A percentile compares a stretch with the other conserved stretches of the same genome.
Conservation (phyloP, 768 basidiomycete species). For the Coprinellus micaceus region DNA sequence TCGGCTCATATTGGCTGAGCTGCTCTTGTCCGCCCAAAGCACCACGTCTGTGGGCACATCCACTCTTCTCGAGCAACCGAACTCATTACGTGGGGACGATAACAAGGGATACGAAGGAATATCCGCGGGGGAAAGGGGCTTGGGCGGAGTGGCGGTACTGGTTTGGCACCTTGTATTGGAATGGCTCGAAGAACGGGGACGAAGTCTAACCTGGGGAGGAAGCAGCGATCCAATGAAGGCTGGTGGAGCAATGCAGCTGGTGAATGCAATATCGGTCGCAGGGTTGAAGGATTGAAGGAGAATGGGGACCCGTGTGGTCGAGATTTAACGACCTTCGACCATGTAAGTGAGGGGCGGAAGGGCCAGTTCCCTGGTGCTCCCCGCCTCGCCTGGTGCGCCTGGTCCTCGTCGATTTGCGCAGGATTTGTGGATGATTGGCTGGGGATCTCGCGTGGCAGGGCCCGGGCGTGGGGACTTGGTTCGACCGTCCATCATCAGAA, state of each 20-base stretch:
- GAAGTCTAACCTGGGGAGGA: constrained; percentile 1
- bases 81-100: constrained; percentile 27
- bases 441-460: too few species aligned
- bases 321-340: too few species aligned
- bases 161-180: constrained; percentile 13
- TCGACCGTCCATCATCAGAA: too few species aligned
- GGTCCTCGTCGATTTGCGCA: too few species aligned
- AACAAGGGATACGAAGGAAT: constrained; percentile 29
- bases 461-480: too few species aligned
- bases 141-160: constrained; percentile 14
- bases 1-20: constrained; percentile 23
- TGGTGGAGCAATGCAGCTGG: constrained; percentile 20
- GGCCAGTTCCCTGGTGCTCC: too few species aligned
- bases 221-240: too few species aligned
- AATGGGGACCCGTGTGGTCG: constrained; percentile 26
- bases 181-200: constrained; percentile 3
- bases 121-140: constrained; percentile 13
- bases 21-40: constrained; percentile 30
- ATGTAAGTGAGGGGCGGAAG: too few species aligned
- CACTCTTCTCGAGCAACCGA: constrained; percentile 35
- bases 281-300: constrained; percentile 19
- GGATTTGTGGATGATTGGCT: too few species aligned
- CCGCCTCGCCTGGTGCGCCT: too few species aligned
- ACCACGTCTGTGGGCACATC: constrained; percentile 42
- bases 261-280: constrained; percentile 30